These are phyloP conservation scores for Amanita brunnescens DNA, from an alignment of 768 basidiomycete species.

Conservation along the genomic window DNA sequence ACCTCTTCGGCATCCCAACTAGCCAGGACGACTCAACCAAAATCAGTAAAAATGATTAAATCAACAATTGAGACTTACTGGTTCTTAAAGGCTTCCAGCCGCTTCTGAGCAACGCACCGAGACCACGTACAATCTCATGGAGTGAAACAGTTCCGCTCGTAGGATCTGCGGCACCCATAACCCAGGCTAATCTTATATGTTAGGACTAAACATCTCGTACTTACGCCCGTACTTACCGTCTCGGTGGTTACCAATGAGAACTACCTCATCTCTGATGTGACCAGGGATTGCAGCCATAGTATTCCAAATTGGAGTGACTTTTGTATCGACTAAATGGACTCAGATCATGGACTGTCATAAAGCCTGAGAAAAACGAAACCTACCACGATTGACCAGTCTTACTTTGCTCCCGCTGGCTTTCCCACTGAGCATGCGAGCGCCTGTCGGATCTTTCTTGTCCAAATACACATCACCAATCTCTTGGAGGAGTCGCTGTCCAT, in stretches of 20 bases:
- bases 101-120: slow-evolving; percentile 53
- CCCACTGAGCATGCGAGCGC: slow-evolving; percentile 34
- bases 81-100: slow-evolving; percentile 85
- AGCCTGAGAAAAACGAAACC: neutral
- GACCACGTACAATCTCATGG: slow-evolving; percentile 68
- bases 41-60: neutral
- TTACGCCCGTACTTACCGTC: slow-evolving; percentile 50
- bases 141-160: slow-evolving; percentile 73
- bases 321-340: slow-evolving; percentile 47
- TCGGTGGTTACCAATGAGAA: slow-evolving; percentile 82
- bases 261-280: slow-evolving; percentile 74
- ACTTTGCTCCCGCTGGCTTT: slow-evolving; percentile 38
- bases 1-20: slow-evolving; percentile 74
- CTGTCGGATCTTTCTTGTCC: slow-evolving; percentile 13
- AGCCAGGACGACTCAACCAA: slow-evolving; percentile 45
- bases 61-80: slow-evolving; percentile 9
- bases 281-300: slow-evolving; percentile 78
- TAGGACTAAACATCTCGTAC: neutral
- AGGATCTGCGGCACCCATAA: slow-evolving; percentile 75
- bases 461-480: slow-evolving; percentile 36
- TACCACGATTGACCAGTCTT: slow-evolving; percentile 49
- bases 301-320: slow-evolving; percentile 89
- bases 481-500: slow-evolving; percentile 62
- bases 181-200: slow-evolving; percentile 41
- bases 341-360: neutral